A percentile compares a stretch with the other conserved stretches of the same genome.
Conservation (phyloP, 805 yeast genomes). For the Sugiyamaella valdiviana region DNA sequence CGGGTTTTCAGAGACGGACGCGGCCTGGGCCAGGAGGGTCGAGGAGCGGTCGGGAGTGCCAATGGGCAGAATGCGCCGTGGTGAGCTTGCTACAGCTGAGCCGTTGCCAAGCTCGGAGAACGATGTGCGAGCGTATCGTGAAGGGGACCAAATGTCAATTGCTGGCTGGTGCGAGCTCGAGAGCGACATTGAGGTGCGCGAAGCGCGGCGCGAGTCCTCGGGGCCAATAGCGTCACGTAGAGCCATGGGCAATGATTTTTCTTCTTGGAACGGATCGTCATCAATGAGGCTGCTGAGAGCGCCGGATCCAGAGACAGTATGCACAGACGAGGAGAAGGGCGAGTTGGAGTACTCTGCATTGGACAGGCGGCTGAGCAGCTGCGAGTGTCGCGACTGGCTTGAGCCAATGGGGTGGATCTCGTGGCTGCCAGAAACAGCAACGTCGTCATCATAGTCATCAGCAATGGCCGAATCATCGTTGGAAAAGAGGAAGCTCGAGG, state of each 20-base stretch:
- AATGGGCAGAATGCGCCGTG: constrained; percentile 13
- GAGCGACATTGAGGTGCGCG: constrained; percentile 1
- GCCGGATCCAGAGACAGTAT: neutral
- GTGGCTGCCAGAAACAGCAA: constrained; percentile 9
- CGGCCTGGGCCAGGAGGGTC: constrained; percentile 5
- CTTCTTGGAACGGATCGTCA: constrained; percentile 52
- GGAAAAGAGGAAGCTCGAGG: constrained; percentile 4
- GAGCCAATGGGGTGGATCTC: neutral
- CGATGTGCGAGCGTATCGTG: constrained; percentile 15
- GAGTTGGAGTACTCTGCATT: neutral
- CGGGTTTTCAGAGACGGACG: too few species aligned
- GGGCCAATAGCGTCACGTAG: neutral
- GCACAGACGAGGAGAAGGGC: neutral
- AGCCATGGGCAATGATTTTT: constrained; percentile 23
- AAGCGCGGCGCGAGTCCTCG: neutral
- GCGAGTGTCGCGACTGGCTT: neutral
- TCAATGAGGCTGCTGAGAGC: constrained; percentile 10
- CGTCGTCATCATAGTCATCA: constrained; percentile 41
- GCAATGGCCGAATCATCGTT: constrained; percentile 32
- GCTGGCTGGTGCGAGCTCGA: constrained; percentile 3
- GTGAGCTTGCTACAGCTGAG: constrained; percentile 2
- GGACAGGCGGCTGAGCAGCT: neutral
- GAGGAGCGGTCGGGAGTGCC: constrained; percentile 23
- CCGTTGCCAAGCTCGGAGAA: constrained; percentile 9
- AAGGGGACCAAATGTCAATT: constrained; percentile 15